These are phyloP conservation scores for Spizellomyces sp. DNA, from an alignment of 192 early-diverging fungal species.

Conservation along the genomic window DNA sequence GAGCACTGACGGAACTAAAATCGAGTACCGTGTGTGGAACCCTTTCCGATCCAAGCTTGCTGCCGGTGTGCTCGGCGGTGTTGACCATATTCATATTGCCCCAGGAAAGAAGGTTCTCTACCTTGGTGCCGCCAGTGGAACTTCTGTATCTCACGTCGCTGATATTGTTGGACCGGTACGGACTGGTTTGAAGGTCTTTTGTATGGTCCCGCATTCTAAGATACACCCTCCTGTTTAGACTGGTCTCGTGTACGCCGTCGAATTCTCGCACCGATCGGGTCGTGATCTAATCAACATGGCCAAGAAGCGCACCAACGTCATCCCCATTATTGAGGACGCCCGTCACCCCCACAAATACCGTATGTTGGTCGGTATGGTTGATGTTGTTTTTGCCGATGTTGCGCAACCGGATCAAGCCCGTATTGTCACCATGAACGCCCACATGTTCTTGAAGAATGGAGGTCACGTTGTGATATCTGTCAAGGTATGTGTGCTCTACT, in stretches of 20 bases:
- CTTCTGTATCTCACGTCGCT: slow-evolving; percentile 95
- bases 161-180: slow-evolving; percentile 91
- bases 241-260: slow-evolving; percentile 97
- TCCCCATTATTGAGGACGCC: slow-evolving; percentile 99
- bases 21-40: slow-evolving; percentile 99
- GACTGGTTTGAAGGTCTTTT: slow-evolving; percentile 17
- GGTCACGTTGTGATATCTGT: slow-evolving; percentile 99
- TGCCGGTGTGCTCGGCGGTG: slow-evolving; percentile 94
- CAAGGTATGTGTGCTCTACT: slow-evolving; percentile 56
- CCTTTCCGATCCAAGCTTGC: slow-evolving; percentile 99
- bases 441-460: slow-evolving; percentile 96
- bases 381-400: slow-evolving; percentile 99
- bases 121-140: slow-evolving; percentile 94
- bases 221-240: slow-evolving; percentile 44
- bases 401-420: slow-evolving; percentile 99
- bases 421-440: slow-evolving; percentile 96
- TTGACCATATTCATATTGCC: slow-evolving; percentile 92
- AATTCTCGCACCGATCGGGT: slow-evolving; percentile 98
- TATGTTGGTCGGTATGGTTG: slow-evolving; percentile 98
- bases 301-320: slow-evolving; percentile 99
- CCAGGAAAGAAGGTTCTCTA: slow-evolving; percentile 98
- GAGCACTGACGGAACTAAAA: slow-evolving; percentile 88
- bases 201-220: background rate
- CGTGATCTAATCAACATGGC: slow-evolving; percentile 99
- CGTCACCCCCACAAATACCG: slow-evolving; percentile 99